phyloP scores from a whole-genome alignment of 2,329 filamentous ascomycete genomes.

The Fonsecaea pedrosoi region DNA sequence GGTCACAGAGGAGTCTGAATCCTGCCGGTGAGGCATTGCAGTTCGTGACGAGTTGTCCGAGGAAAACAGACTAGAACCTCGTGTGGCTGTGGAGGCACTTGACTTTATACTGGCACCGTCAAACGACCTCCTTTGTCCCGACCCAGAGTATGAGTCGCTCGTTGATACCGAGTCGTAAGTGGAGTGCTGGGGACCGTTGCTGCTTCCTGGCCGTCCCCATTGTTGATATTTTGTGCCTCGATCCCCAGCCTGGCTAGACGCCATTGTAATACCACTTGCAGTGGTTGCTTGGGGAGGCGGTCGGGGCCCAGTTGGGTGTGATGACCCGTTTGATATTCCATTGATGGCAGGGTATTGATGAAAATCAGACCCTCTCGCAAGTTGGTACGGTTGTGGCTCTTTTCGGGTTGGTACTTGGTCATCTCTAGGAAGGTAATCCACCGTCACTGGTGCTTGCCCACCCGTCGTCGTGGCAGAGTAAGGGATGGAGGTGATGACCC shows the following conservation, averaged over 20 bases:
- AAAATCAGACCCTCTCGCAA: slow-evolving; percentile 82
- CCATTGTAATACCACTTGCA: slow-evolving; percentile 63
- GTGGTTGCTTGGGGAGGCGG: slow-evolving; percentile 59
- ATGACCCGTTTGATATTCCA: slow-evolving; percentile 58
- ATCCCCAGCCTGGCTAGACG: slow-evolving; percentile 74
- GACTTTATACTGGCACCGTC: slow-evolving; percentile 72
- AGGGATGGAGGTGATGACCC: slow-evolving; percentile 85
- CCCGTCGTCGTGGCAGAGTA: slow-evolving; percentile 74
- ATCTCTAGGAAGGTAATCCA: slow-evolving; percentile 74
- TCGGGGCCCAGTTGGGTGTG: slow-evolving; percentile 67
- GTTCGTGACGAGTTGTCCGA: slow-evolving; percentile 59
- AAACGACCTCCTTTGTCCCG: slow-evolving; percentile 63
- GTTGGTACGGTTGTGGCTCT: slow-evolving; percentile 80
- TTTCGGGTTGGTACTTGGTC: slow-evolving; percentile 68
- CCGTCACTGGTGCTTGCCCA: slow-evolving; percentile 71
- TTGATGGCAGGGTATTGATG: slow-evolving; percentile 86
- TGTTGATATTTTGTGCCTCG: slow-evolving; percentile 75
- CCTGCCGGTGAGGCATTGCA: slow-evolving; percentile 41
- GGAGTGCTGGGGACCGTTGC: slow-evolving; percentile 61
- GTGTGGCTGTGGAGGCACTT: slow-evolving; percentile 63
- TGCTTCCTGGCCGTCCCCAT: slow-evolving; percentile 70
- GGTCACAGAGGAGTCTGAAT: slow-evolving; percentile 42
- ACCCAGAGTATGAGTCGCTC: slow-evolving; percentile 58
- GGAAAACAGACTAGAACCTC: slow-evolving; percentile 63
- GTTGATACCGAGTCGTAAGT: slow-evolving; percentile 70